These are phyloP conservation scores for Anisodus acutangulus DNA, from an alignment of 257 asterid genomes.

Conservation along the genomic window DNA sequence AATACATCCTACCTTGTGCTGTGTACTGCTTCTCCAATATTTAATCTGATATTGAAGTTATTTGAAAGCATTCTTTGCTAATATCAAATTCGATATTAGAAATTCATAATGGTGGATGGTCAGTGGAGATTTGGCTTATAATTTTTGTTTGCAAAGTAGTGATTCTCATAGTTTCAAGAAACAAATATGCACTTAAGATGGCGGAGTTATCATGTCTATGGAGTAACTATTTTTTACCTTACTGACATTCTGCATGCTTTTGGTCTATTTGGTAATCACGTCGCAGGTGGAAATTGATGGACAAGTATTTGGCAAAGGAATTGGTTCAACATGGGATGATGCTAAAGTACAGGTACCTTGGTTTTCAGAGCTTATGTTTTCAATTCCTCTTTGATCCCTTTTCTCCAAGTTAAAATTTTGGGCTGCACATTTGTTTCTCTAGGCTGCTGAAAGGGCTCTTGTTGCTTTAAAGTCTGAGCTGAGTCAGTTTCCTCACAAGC, in stretches of 20 bases:
- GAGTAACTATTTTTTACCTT: background rate
- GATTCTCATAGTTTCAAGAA: conserved; percentile 7
- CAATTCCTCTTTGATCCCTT: background rate
- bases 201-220: conserved; percentile 11
- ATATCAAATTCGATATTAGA: conserved; percentile 17
- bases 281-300: conserved; percentile 90
- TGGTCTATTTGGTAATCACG: conserved; percentile 30
- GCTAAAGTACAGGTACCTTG: conserved; percentile 81
- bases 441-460: conserved; percentile 98
- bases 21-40: background rate
- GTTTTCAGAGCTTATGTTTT: conserved; percentile 23
- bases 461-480: conserved; percentile 68
- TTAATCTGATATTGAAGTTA: too few species aligned
- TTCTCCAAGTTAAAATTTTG: conserved; percentile 12
- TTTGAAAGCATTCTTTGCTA: background rate
- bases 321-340: conserved; percentile 86
- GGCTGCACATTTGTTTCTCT: conserved; percentile 30
- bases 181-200: conserved; percentile 7
- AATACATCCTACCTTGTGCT: background rate
- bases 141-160: conserved; percentile 17
- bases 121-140: background rate
- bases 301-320: conserved; percentile 81
- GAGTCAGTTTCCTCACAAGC: conserved; percentile 66
- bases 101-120: background rate
- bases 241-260: conserved; percentile 21